These are phyloP conservation scores for Globisporangium iwayamae DNA, from an alignment of 352 stramenopile species.

Conservation along the genomic window DNA sequence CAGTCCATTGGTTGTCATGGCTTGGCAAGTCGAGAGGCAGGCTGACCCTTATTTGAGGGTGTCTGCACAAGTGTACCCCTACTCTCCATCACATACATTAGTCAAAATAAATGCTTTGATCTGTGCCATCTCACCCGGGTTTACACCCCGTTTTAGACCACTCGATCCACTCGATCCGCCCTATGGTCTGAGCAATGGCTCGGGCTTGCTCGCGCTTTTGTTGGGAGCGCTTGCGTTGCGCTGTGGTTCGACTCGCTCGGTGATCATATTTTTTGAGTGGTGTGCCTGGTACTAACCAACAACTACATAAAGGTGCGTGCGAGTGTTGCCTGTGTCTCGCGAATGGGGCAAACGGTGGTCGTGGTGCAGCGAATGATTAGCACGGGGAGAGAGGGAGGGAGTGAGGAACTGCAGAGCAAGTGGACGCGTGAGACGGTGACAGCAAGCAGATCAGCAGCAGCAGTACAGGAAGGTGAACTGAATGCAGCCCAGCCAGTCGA, in stretches of 20 bases:
- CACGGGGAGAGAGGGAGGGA: not conserved
- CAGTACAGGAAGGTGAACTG: not conserved
- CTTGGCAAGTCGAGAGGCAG: slow-evolving; percentile 5
- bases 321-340: not conserved
- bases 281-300: slow-evolving; percentile 71
- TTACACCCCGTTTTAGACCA: slow-evolving; percentile 6
- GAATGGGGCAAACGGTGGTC: not conserved
- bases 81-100: slow-evolving; percentile 1
- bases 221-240: not conserved
- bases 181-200: slow-evolving; percentile 3
- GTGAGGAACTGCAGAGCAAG: not conserved
- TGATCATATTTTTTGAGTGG: slow-evolving; percentile 60
- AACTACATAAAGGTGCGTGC: slow-evolving; percentile 24
- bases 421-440: not conserved
- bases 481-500: not conserved
- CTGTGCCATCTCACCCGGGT: not conserved
- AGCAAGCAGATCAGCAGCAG: not conserved
- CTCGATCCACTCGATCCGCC: slow-evolving; percentile 3
- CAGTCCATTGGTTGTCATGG: slow-evolving; percentile 32
- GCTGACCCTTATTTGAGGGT: slow-evolving; percentile 12
- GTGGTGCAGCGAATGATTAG: not conserved
- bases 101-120: not conserved
- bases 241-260: slow-evolving; percentile 4
- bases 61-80: not conserved
- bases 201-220: slow-evolving; percentile 4